Conservation (phyloP, 768 basidiomycete species). For the Heimioporus sp. region DNA sequence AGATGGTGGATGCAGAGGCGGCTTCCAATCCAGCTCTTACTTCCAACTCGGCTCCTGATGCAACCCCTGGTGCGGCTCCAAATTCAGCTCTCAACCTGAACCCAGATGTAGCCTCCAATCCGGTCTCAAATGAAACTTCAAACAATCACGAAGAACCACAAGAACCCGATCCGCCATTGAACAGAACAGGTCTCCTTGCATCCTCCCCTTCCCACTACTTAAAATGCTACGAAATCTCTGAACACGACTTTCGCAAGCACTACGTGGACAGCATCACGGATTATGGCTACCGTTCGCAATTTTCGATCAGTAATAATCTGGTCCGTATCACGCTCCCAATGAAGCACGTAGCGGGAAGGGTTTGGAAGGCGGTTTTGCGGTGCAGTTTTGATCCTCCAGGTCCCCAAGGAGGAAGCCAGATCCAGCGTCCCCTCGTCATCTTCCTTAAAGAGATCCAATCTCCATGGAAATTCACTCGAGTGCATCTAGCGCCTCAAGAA, state of each 20-base stretch:
- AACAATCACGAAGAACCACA: background rate
- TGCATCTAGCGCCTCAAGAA: constrained; percentile 7
- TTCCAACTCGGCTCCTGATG: background rate
- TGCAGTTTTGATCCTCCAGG: constrained; percentile 22
- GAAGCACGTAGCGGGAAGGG: constrained; percentile 9
- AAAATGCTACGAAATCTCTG: constrained; percentile 21
- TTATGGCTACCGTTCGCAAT: constrained; percentile 10
- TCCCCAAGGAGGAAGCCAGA: constrained; percentile 1
- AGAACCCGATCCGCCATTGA: background rate
- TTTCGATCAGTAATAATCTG: constrained; percentile 17
- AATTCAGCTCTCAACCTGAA: background rate
- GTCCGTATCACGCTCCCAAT: constrained; percentile 21
- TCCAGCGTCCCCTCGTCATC: constrained; percentile 21
- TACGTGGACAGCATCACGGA: constrained; percentile 16
- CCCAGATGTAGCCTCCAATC: background rate
- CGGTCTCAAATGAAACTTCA: background rate
- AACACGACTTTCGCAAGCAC: constrained; percentile 15
- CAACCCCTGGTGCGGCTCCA: background rate
- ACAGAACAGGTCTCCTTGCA: constrained; percentile 23
- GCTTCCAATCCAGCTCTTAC: background rate
- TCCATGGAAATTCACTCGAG: constrained; percentile 11
- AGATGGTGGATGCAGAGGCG: constrained; percentile 4
- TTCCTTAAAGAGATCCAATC: constrained; percentile 17
- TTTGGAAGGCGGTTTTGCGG: constrained; percentile 23
- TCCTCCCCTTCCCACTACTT: constrained; percentile 20